Evolutionary conservation across 176 grass and related monocot species (phyloP).

Genomic region (Juncus inflexus): DNA sequence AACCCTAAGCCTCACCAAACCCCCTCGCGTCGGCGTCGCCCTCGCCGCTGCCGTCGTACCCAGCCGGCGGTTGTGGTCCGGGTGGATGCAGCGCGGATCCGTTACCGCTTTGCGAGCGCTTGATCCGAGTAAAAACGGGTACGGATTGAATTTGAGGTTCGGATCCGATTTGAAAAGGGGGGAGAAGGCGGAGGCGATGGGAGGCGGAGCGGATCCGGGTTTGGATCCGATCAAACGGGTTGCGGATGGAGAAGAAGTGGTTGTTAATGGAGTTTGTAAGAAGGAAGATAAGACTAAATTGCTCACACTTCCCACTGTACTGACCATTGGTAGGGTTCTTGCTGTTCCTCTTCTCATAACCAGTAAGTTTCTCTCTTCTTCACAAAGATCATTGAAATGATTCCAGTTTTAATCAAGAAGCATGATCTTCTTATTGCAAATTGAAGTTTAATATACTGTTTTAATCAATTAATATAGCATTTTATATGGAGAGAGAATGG

Average conservation of each 20-base stretch:
- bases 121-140: slow-evolving; percentile 6
- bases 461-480: slow-evolving; percentile 42
- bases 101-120: slow-evolving; percentile 2
- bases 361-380: slow-evolving; percentile 41
- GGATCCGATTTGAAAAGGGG: slow-evolving; percentile 40
- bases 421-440: not conserved
- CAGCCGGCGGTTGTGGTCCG: slow-evolving; percentile 11
- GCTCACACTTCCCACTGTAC: slow-evolving; percentile 84
- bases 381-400: no score
- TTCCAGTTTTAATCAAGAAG: not conserved
- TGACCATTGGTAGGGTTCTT: slow-evolving; percentile 82
- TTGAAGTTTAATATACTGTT: not conserved
- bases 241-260: slow-evolving; percentile 14
- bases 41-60: slow-evolving; percentile 20
- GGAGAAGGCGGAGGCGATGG: slow-evolving; percentile 37
- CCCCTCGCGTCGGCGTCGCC: slow-evolving; percentile 31
- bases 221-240: slow-evolving; percentile 11
- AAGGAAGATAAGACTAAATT: slow-evolving; percentile 38
- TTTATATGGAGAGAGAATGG: slow-evolving; percentile 76
- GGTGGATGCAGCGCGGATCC: slow-evolving; percentile 19
- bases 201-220: slow-evolving; percentile 33
- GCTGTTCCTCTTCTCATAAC: slow-evolving; percentile 84
- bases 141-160: not conserved
- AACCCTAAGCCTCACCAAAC: slow-evolving; percentile 40
- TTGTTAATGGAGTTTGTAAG: slow-evolving; percentile 34